A percentile compares a stretch with the other conserved stretches of the same genome.
These are phyloP conservation scores for Deuterostichococcus epilithicus DNA, from an alignment of 139 green algal genomes.

Conservation along the genomic window DNA sequence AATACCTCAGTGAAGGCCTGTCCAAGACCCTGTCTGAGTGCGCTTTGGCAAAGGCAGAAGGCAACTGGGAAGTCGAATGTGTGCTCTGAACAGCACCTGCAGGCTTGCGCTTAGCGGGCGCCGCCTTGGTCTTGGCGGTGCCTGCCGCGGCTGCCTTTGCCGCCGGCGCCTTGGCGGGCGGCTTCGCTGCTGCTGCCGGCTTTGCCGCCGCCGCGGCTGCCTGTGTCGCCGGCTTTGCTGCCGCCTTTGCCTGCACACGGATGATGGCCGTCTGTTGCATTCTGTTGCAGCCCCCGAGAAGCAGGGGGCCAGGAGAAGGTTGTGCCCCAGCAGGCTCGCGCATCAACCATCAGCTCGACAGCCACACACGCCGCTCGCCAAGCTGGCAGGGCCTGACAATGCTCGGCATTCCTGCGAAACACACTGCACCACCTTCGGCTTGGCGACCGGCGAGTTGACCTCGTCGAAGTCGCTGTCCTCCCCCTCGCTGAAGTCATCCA, in stretches of 20 bases:
- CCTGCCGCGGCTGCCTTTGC: conserved; percentile 22
- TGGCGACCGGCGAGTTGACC: conserved; percentile 2
- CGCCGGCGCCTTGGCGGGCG: background rate
- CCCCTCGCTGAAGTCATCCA: conserved; percentile 10
- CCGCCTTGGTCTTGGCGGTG: conserved; percentile 2
- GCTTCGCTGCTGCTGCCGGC: background rate
- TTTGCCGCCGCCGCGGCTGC: conserved; percentile 6
- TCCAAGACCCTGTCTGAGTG: too few relatives aligned
- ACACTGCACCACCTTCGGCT: conserved; percentile 1
- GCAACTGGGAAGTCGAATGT: too few relatives aligned
- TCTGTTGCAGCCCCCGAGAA: too few relatives aligned
- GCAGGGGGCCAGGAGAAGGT: too few relatives aligned
- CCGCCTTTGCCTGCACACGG: background rate
- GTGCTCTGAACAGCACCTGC: background rate
- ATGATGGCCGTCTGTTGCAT: background rate
- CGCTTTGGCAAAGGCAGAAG: too few relatives aligned
- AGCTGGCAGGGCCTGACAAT: too few relatives aligned
- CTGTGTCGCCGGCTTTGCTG: conserved; percentile 3
- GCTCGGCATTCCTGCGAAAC: too few relatives aligned
- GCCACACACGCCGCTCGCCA: too few relatives aligned
- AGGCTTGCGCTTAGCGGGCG: background rate
- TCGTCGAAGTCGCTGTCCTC: background rate
- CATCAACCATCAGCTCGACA: too few relatives aligned
- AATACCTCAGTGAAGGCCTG: too few relatives aligned
- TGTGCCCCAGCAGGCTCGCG: too few relatives aligned